phyloP scores from a whole-genome alignment of 2,329 filamentous ascomycete species.

The Aspergillus clavatus region DNA sequence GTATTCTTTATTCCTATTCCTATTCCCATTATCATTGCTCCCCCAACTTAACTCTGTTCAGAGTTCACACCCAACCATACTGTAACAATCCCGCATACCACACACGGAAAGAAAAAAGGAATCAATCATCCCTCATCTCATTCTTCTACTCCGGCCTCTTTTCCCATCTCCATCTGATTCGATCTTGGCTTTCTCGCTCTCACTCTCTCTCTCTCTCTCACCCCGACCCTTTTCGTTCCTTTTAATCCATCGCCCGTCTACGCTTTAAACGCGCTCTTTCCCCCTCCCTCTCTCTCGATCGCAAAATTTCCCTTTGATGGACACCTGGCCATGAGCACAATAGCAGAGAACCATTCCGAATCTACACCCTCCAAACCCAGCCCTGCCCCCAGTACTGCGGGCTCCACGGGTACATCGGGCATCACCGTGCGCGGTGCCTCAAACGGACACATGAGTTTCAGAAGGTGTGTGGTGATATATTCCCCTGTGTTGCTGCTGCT shows the following conservation, averaged over 20 bases:
- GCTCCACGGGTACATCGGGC: slow-evolving; percentile 34
- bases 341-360: slow-evolving; percentile 24
- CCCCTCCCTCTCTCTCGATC: slow-evolving; percentile 6
- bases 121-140: not conserved
- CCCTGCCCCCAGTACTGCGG: slow-evolving; percentile 31
- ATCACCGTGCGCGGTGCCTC: slow-evolving; percentile 30
- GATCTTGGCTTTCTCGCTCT: too few species aligned
- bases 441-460: slow-evolving; percentile 52
- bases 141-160: not conserved
- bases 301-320: slow-evolving; percentile 23
- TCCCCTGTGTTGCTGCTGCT: slow-evolving; percentile 1
- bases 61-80: too few species aligned
- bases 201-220: too few species aligned
- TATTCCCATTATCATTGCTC: not conserved
- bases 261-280: too few species aligned
- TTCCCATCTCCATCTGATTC: too few species aligned
- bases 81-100: not conserved
- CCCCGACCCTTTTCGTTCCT: too few species aligned
- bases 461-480: slow-evolving; percentile 46
- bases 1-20: slow-evolving; percentile 19
- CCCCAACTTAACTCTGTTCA: too few species aligned
- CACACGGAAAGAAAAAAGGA: not conserved
- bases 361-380: slow-evolving; percentile 23
- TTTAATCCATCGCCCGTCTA: too few species aligned
- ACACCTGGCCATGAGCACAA: slow-evolving; percentile 33